A percentile compares a stretch with the other conserved stretches of the same genome.
Conservation (phyloP, 75 land plant species). For the Adiantum capillusveneris region DNA sequence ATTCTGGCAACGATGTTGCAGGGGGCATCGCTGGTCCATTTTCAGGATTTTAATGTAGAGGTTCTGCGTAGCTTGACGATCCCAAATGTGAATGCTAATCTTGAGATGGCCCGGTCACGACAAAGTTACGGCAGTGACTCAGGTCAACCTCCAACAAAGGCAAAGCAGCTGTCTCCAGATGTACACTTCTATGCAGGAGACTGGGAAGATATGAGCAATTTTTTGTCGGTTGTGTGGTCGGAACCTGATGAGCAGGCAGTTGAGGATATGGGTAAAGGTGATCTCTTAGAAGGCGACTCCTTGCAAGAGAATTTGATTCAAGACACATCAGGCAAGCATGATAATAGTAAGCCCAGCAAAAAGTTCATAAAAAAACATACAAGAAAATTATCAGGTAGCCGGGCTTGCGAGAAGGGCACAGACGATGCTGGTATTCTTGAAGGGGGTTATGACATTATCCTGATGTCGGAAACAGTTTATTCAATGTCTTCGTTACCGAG, state of each 20-base stretch:
- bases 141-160: constrained; percentile 56
- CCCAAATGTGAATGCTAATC: constrained; percentile 67
- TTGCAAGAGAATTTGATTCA: constrained; percentile 1
- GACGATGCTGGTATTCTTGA: constrained; percentile 36
- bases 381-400: constrained; percentile 74
- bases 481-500: constrained; percentile 47
- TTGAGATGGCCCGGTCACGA: constrained; percentile 57
- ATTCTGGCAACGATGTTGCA: too few species aligned
- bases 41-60: constrained; percentile 72
- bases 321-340: background rate
- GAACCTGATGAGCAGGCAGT: constrained; percentile 21
- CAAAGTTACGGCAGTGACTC: constrained; percentile 53
- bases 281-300: background rate
- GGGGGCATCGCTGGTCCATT: constrained; percentile 72
- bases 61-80: constrained; percentile 57
- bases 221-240: constrained; percentile 46
- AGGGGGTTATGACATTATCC: constrained; percentile 73
- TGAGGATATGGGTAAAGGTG: background rate
- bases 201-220: constrained; percentile 56
- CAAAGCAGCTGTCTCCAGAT: constrained; percentile 35
- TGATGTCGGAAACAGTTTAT: constrained; percentile 64
- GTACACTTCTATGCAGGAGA: constrained; percentile 75
- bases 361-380: constrained; percentile 20
- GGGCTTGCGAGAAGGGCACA: constrained; percentile 64
- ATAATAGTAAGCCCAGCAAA: background rate